These are phyloP conservation scores for Cucumis variabilis DNA, from an alignment of 331 rosid species.

Conservation along the genomic window DNA sequence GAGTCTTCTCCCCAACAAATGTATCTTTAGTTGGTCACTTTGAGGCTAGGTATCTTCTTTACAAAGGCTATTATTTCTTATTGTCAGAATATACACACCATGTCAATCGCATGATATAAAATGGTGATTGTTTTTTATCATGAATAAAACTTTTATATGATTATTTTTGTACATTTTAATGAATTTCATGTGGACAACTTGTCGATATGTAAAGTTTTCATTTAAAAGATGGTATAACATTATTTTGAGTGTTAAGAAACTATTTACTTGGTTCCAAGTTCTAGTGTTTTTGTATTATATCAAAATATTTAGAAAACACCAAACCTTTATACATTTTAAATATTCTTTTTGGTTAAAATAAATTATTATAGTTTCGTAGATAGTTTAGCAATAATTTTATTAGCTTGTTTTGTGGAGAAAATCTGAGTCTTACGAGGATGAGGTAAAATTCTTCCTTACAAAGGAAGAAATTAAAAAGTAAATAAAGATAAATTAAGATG, in stretches of 20 bases:
- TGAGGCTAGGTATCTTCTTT: conserved; percentile 62
- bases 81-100: neutral
- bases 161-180: neutral
- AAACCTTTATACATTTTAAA: neutral
- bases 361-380: neutral
- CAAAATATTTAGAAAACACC: neutral
- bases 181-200: neutral
- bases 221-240: neutral
- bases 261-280: neutral
- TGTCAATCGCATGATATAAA: neutral
- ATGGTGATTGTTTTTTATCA: neutral
- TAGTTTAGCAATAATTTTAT: conserved; percentile 17
- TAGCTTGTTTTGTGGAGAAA: conserved; percentile 60
- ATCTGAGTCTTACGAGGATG: conserved; percentile 83
- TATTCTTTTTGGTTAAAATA: neutral
- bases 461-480: no score
- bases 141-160: neutral
- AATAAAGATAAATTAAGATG: no score
- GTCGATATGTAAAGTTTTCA: neutral
- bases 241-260: neutral
- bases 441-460: no score
- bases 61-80: neutral
- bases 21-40: conserved; percentile 70
- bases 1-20: conserved; percentile 74
- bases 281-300: neutral